These are phyloP conservation scores for Blastobotrys illinoisensis DNA, from an alignment of 1,139 yeast species.

Conservation along the genomic window DNA sequence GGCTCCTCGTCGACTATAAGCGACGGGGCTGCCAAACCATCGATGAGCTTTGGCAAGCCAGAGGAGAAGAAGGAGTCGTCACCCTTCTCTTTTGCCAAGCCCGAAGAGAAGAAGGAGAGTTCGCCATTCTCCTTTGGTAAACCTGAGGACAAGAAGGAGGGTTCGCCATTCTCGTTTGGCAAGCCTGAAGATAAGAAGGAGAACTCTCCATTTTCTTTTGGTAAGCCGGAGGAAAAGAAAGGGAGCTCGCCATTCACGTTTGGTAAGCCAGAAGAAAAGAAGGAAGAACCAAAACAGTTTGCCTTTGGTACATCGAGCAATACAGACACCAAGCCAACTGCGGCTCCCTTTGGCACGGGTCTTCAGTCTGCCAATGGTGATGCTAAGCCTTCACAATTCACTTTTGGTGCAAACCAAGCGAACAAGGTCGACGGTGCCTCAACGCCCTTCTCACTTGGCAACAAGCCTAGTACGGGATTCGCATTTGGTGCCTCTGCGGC, in stretches of 20 bases:
- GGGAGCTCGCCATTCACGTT: slow-evolving; percentile 6
- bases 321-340: neutral
- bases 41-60: slow-evolving; percentile 1
- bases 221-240: slow-evolving; percentile 3
- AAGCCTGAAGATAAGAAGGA: slow-evolving; percentile 14
- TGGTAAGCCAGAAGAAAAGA: slow-evolving; percentile 1
- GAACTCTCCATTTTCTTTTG: slow-evolving; percentile 10
- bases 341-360: neutral
- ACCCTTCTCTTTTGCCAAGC: neutral
- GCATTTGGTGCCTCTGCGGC: slow-evolving; percentile 5
- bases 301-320: neutral
- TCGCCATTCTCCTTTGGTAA: slow-evolving; percentile 1
- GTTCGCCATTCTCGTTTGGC: slow-evolving; percentile 8
- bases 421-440: neutral
- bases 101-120: neutral
- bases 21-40: slow-evolving; percentile 5
- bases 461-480: slow-evolving; percentile 5
- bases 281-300: neutral
- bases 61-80: neutral
- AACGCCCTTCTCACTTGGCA: slow-evolving; percentile 1
- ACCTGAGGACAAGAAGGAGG: slow-evolving; percentile 8
- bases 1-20: slow-evolving; percentile 6
- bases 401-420: neutral
- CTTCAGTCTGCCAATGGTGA: neutral
- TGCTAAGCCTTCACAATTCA: neutral